Base-by-base conservation (phyloP, 495 filamentous ascomycete genomes). In the Thozetella sp. region DNA sequence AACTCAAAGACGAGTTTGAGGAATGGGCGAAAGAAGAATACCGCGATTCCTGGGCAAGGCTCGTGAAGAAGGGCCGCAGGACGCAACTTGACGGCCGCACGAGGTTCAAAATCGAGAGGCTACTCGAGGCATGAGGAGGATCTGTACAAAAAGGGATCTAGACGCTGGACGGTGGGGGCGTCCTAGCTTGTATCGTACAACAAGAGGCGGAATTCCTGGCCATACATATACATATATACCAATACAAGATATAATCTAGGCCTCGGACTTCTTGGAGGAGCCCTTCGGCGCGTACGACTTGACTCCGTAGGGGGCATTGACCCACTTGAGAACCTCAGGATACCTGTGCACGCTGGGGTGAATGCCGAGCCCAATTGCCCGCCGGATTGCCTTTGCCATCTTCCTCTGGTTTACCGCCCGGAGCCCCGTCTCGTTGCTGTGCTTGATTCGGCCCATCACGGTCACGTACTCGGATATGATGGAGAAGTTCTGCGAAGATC, bases 291-390 rank as follows among this genome's bases (percentile, higher is more conserved):
- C 22, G 34, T 62, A 53, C 43, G 46, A 48, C 50, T 40, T 23
- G 25, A 54, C 46, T 19, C 50, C 56, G 17, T 23, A 23, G 40
- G 55, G 22, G 1, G 63, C 63, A 53, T 73, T 68, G 48, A 74
- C 64, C 43, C 43, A 48, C 43, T 48, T 48, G 67, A 99, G 69
- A 25, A 97, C 79, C 73, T 97, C 92, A n/a, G 95, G 95, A 76
- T 99, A 96, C 60, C 80, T 74, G 80, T 99, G 93, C 55, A 96
- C 90, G 73, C 89, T 93, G 11, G 95, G 96, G 86, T 98, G 90
- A 45, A 99, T 78, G 2, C 95, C 95, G 59, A 97, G 78, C 3
- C 93, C 95, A 65, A 97, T 87, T 34, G 91, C 88, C 63, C 95
- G 82, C 63, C 96, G 80, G 54, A 99, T 89, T 23, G 95, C 93